phyloP scores from a whole-genome alignment of 2,329 filamentous ascomycete genomes.

The Capronia coronata region DNA sequence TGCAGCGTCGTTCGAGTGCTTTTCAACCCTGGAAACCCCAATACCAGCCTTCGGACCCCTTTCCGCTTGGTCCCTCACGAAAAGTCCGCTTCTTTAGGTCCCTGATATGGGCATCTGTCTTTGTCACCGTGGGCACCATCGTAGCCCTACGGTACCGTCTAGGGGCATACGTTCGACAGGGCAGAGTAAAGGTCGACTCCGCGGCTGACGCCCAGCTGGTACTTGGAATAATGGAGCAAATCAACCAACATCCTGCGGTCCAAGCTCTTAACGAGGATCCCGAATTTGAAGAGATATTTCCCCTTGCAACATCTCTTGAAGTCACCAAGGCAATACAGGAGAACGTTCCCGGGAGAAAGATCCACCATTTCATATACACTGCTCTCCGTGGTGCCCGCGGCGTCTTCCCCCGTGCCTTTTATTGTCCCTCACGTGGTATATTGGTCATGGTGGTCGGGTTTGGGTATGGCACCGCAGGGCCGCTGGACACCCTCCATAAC shows the following conservation, averaged over 20 bases:
- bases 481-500: neutral
- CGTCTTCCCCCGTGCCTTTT: neutral
- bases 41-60: neutral
- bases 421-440: neutral
- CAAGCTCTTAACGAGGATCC: slow-evolving; percentile 1
- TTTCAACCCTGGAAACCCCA: slow-evolving; percentile 1
- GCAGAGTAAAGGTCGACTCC: neutral
- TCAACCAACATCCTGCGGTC: neutral
- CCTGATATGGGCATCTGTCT: neutral
- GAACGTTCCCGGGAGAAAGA: neutral
- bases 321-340: neutral
- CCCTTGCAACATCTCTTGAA: neutral
- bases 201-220: neutral
- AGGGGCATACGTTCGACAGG: neutral
- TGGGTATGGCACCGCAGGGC: neutral
- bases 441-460: slow-evolving; percentile 3
- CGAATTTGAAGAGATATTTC: neutral
- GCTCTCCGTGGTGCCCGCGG: neutral
- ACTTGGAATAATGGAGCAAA: neutral
- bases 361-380: slow-evolving; percentile 4
- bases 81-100: neutral
- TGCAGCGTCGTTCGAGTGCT: neutral
- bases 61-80: neutral
- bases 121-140: neutral
- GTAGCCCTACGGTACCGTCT: neutral